Base-by-base conservation (phyloP, 192 early-diverging fungal genomes). In the Gonapodya sp. region DNA sequence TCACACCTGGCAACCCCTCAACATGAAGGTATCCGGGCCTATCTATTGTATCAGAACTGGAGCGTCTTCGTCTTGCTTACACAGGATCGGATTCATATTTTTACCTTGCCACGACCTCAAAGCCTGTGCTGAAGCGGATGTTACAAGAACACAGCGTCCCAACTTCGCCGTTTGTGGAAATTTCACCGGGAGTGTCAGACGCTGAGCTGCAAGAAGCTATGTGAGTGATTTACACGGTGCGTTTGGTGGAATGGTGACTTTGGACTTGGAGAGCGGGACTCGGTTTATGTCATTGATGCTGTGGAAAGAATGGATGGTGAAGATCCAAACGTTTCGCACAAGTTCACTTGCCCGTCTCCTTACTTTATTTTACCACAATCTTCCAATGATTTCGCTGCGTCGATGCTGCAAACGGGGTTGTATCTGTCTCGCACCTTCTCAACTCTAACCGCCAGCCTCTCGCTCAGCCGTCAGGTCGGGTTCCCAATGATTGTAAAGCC, bases 401-500 rank as follows among this genome's bases (percentile, higher is more conserved):
- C n/a, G n/a, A n/a, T n/a, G n/a, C n/a, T n/a, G n/a, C n/a, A n/a
- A n/a, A n/a, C 73, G 72, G 81, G 16, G 36, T 80, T 1, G 77
- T 81, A n/a, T n/a, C n/a, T n/a, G n/a, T n/a, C n/a, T n/a, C n/a
- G n/a, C n/a, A n/a, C n/a, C n/a, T n/a, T n/a, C n/a, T n/a, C 46
- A 24, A 16, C 46, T 64, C 46, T 64, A 8, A 64, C 46, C 46
- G 24, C n/a, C 46, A 64, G 46, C 46, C 46, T 64, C 24, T 64
- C 46, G 8, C 46, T 64, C 46, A 64, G 46, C 46, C 46, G 24
- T 24, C 46, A 64, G 0, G 80, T 86, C 33, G 81, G 83, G 0
- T 88, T 83, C 64, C 87, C 87, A 0, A 81, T 88, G 80, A 88
- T 88, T 73, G 82, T 88, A 34, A 88, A 88, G 78, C 87, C 87